Percentiles rank a stretch among this genome's conserved stretches.
These are phyloP conservation scores for Delonix regia DNA, from an alignment of 306 rosid genomes.

Conservation along the genomic window DNA sequence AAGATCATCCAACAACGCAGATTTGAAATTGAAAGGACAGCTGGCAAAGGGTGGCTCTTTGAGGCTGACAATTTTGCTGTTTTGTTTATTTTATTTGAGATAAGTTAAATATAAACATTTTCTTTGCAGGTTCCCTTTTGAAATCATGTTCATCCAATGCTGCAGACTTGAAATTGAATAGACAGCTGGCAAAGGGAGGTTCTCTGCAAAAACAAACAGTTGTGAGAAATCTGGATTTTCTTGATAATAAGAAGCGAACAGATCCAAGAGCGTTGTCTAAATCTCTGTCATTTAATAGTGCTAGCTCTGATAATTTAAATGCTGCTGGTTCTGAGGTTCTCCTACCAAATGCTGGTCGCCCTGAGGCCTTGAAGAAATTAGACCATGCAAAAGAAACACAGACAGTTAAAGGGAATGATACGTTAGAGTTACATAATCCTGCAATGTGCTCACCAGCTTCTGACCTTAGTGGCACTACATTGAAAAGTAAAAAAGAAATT, in stretches of 20 bases:
- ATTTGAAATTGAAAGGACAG: conserved; percentile 18
- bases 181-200: not conserved
- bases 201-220: not conserved
- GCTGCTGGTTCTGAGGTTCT: conserved; percentile 18
- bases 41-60: not conserved
- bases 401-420: conserved; percentile 5
- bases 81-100: not conserved
- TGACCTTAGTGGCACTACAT: conserved; percentile 17
- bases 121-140: conserved; percentile 14
- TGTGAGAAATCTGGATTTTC: not conserved
- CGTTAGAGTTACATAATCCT: conserved; percentile 20
- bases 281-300: conserved; percentile 30
- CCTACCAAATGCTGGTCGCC: not conserved
- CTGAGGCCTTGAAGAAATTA: conserved; percentile 18
- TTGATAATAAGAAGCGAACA: conserved; percentile 11
- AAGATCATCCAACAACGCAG: conserved; percentile 19
- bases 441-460: conserved; percentile 15
- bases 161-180: conserved; percentile 5
- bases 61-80: not conserved
- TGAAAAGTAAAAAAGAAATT: conserved; percentile 8
- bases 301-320: conserved; percentile 2
- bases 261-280: conserved; percentile 15
- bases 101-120: not conserved
- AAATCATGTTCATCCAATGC: conserved; percentile 31
- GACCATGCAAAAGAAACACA: conserved; percentile 15